phyloP scores from a whole-genome alignment of 108 stramenopile genomes.

The Chaetoceros tenuissimus region DNA sequence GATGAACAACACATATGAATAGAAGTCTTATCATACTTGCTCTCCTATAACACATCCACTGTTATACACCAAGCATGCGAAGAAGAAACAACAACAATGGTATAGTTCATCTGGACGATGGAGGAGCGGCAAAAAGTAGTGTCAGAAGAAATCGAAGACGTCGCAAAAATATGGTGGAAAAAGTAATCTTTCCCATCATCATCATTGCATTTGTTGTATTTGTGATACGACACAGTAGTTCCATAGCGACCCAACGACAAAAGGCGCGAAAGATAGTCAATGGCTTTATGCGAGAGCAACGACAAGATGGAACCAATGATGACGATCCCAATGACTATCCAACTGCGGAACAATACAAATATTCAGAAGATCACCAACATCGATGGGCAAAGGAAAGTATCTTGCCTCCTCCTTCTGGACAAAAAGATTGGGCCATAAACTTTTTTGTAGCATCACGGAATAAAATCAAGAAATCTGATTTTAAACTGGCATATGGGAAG shows the following conservation, averaged over 20 bases:
- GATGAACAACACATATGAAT: too few relatives aligned
- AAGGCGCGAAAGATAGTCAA: neutral
- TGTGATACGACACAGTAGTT: neutral
- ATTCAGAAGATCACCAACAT: neutral
- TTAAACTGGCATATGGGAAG: neutral
- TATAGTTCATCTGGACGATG: neutral
- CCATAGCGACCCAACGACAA: neutral
- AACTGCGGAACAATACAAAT: neutral
- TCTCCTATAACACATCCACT: too few relatives aligned
- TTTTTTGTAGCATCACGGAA: neutral
- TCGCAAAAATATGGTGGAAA: neutral
- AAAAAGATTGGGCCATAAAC: neutral
- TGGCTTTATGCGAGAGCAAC: too few relatives aligned
- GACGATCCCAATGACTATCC: neutral
- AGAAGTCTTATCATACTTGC: too few relatives aligned
- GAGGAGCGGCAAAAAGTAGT: neutral
- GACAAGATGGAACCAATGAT: neutral
- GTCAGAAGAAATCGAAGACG: neutral
- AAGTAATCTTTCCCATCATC: neutral
- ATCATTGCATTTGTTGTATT: neutral
- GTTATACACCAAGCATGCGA: too few relatives aligned
- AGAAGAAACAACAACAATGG: neutral
- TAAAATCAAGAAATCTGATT: neutral
- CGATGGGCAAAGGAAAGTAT: neutral
- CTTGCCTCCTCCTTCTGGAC: neutral